A percentile compares a stretch with the other conserved stretches of the same genome.
Conservation (phyloP, 768 basidiomycete genomes). For the Russula earlei region DNA sequence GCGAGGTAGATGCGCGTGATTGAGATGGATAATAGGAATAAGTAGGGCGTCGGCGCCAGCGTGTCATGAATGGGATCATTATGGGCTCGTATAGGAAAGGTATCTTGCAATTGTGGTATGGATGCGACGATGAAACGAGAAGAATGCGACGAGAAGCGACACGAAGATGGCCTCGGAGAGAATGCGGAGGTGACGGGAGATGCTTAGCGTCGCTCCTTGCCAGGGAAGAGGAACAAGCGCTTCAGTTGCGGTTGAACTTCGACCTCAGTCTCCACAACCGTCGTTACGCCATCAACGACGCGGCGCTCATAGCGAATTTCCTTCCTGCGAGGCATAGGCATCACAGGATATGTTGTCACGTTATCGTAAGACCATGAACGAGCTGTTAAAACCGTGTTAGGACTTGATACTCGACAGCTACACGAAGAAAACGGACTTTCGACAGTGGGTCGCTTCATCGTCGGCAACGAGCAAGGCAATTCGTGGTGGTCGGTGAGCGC, state of each 20-base stretch:
- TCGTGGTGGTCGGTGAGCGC: constrained; percentile 24
- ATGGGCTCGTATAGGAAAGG: constrained; percentile 17
- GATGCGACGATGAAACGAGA: constrained; percentile 10
- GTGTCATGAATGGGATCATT: constrained; percentile 16
- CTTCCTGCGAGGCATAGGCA: constrained; percentile 38
- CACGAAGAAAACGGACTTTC: constrained; percentile 38
- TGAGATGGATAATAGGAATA: constrained; percentile 20
- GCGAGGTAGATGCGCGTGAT: constrained; percentile 19
- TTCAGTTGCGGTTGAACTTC: constrained; percentile 48
- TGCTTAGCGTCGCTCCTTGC: constrained; percentile 25
- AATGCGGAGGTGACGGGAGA: not conserved
- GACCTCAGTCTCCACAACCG: constrained; percentile 44
- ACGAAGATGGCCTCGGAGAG: not conserved
- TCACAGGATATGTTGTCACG: constrained; percentile 53
- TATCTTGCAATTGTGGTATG: constrained; percentile 20
- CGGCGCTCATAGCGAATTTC: constrained; percentile 42
- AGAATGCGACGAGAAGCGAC: constrained; percentile 5
- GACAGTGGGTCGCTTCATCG: constrained; percentile 33
- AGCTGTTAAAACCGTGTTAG: constrained; percentile 29
- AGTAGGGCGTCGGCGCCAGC: constrained; percentile 16
- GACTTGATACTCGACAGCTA: not conserved
- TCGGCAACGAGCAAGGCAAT: constrained; percentile 23
- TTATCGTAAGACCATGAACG: constrained; percentile 76
- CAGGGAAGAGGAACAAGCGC: constrained; percentile 61
- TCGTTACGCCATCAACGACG: constrained; percentile 40